A percentile compares a stretch with the other conserved stretches of the same genome.
Evolutionary conservation across 2,329 filamentous ascomycete species (phyloP).

Genomic region (Claviceps sp.): DNA sequence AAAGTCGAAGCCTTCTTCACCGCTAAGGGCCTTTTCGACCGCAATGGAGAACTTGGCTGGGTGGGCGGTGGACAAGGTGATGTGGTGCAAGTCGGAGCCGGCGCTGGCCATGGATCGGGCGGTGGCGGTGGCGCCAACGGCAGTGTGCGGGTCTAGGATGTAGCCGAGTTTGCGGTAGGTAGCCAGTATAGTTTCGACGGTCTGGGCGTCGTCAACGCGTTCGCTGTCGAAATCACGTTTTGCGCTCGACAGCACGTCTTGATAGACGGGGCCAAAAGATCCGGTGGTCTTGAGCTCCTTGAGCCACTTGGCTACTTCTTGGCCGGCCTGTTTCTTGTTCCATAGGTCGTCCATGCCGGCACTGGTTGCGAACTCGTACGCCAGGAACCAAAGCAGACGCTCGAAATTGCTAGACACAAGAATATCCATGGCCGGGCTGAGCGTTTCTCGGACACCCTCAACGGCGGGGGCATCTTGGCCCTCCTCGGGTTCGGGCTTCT

Average conservation of each 20-base stretch:
- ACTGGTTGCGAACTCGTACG: slow-evolving; percentile 52
- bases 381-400: slow-evolving; percentile 84
- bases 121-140: slow-evolving; percentile 72
- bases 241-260: slow-evolving; percentile 57
- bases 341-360: slow-evolving; percentile 50
- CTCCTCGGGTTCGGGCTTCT: slow-evolving; percentile 43
- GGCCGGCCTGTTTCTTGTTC: slow-evolving; percentile 56
- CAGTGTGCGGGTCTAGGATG: slow-evolving; percentile 84
- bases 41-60: slow-evolving; percentile 88
- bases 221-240: slow-evolving; percentile 71
- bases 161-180: slow-evolving; percentile 53
- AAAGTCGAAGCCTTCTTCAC: slow-evolving; percentile 63
- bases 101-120: slow-evolving; percentile 50
- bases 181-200: slow-evolving; percentile 47
- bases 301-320: slow-evolving; percentile 69
- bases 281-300: slow-evolving; percentile 66
- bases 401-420: slow-evolving; percentile 95
- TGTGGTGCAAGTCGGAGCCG: slow-evolving; percentile 46
- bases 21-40: slow-evolving; percentile 65
- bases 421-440: slow-evolving; percentile 96
- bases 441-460: slow-evolving; percentile 75
- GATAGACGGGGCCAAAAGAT: slow-evolving; percentile 66
- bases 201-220: slow-evolving; percentile 52
- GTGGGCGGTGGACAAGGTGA: slow-evolving; percentile 85
- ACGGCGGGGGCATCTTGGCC: slow-evolving; percentile 40